phyloP scores from a whole-genome alignment of 345 rosid species.

The Brassica juncea region DNA sequence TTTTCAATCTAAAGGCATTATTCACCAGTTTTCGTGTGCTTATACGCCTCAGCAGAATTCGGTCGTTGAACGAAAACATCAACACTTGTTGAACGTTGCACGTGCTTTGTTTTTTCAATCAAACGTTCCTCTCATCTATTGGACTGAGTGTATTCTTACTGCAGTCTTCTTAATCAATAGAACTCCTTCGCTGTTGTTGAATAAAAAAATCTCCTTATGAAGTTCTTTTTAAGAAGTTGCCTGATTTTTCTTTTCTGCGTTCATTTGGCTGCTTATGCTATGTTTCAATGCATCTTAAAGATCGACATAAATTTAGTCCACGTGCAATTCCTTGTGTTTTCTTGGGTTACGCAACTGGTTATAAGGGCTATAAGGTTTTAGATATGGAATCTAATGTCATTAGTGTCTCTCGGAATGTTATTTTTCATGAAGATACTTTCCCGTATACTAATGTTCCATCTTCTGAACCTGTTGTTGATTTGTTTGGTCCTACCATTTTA shows the following conservation, averaged over 20 bases:
- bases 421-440: neutral
- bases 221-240: neutral
- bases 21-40: no score
- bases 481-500: no score
- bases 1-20: no score
- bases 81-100: no score
- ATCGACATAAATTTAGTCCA: neutral
- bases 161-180: neutral
- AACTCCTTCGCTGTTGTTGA: neutral
- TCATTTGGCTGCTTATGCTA: neutral
- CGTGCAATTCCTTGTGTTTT: neutral
- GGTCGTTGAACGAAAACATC: no score
- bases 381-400: neutral
- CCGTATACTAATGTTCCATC: neutral
- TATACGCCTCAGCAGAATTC: no score
- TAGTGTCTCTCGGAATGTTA: neutral
- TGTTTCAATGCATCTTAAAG: neutral
- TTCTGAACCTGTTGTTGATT: no score
- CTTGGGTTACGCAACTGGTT: neutral
- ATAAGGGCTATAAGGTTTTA: neutral
- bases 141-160: neutral
- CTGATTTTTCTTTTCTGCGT: neutral
- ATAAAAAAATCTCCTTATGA: neutral
- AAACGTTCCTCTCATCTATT: no score
- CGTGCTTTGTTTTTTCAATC: no score